Evolutionary conservation across 495 filamentous ascomycete species (phyloP).

Genomic region (Aspergillus bertholletiae): DNA sequence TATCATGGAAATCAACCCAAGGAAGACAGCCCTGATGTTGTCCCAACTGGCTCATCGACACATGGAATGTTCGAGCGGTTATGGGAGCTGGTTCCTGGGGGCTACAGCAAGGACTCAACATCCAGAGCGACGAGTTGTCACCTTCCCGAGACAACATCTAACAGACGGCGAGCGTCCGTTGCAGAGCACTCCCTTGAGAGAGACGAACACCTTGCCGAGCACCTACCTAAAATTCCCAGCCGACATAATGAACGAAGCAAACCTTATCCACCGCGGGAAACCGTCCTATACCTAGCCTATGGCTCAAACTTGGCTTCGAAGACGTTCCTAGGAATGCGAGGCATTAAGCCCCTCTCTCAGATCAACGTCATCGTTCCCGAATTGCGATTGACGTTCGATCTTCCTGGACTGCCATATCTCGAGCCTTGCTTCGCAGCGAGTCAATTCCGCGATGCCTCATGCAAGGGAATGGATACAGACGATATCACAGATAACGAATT

Average conservation of each 20-base stretch:
- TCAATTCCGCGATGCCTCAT: conserved; percentile 45
- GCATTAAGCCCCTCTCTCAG: conserved; percentile 73
- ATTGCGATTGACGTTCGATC: conserved; percentile 75
- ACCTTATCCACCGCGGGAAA: conserved; percentile 27
- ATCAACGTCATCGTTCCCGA: conserved; percentile 76
- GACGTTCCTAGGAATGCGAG: conserved; percentile 71
- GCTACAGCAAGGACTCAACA: neutral
- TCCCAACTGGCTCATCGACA: neutral
- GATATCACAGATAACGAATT: conserved; percentile 10
- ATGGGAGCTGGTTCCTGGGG: conserved; percentile 4
- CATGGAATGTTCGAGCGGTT: conserved; percentile 5
- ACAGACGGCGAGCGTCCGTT: conserved; percentile 10
- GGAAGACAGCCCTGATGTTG: neutral
- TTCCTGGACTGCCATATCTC: conserved; percentile 78
- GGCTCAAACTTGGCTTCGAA: conserved; percentile 80
- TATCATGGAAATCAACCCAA: neutral
- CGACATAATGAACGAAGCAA: conserved; percentile 10
- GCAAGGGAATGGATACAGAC: conserved; percentile 7
- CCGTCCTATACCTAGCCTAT: conserved; percentile 90
- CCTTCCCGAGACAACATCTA: conserved; percentile 6
- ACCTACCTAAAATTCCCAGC: conserved; percentile 15
- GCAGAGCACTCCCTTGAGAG: conserved; percentile 12
- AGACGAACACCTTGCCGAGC: conserved; percentile 22
- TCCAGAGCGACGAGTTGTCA: conserved; percentile 1
- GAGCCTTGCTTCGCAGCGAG: conserved; percentile 95